A percentile compares a stretch with the other conserved stretches of the same genome.
Conservation (phyloP, 345 rosid species). For the Bruguiera sexangula region DNA sequence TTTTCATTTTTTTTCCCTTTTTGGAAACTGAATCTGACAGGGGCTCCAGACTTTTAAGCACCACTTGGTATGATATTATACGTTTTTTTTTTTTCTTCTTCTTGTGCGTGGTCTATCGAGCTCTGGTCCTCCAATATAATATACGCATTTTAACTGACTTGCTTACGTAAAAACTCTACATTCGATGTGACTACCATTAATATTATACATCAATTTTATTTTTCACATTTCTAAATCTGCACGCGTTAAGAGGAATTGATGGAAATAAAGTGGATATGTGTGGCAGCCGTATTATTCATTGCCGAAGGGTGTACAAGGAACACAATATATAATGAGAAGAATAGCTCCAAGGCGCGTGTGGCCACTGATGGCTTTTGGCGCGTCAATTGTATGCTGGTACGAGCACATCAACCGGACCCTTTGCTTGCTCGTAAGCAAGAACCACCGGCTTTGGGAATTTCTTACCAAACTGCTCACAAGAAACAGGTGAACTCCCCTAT, state of each 20-base stretch:
- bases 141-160: too few relatives aligned
- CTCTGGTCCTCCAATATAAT: too few relatives aligned
- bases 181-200: too few relatives aligned
- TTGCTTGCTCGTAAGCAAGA: slow-evolving; percentile 81
- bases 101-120: too few relatives aligned
- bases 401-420: slow-evolving; percentile 85
- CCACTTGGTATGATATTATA: too few relatives aligned
- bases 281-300: slow-evolving; percentile 82
- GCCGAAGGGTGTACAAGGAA: slow-evolving; percentile 65
- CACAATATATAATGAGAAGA: slow-evolving; percentile 77
- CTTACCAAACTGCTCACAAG: slow-evolving; percentile 67
- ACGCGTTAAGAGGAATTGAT: too few relatives aligned
- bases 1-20: too few relatives aligned
- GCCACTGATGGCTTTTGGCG: slow-evolving; percentile 79
- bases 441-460: slow-evolving; percentile 85
- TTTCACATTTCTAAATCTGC: neutral
- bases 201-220: too few relatives aligned
- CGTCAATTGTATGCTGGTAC: slow-evolving; percentile 92
- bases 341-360: slow-evolving; percentile 83
- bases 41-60: too few relatives aligned
- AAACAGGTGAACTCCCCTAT: slow-evolving; percentile 59
- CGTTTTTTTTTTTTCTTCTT: too few relatives aligned
- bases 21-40: too few relatives aligned
- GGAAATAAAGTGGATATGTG: neutral
- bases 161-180: too few relatives aligned